phyloP scores from a whole-genome alignment of 208 protist species.

The Trypanosoma theileri region DNA sequence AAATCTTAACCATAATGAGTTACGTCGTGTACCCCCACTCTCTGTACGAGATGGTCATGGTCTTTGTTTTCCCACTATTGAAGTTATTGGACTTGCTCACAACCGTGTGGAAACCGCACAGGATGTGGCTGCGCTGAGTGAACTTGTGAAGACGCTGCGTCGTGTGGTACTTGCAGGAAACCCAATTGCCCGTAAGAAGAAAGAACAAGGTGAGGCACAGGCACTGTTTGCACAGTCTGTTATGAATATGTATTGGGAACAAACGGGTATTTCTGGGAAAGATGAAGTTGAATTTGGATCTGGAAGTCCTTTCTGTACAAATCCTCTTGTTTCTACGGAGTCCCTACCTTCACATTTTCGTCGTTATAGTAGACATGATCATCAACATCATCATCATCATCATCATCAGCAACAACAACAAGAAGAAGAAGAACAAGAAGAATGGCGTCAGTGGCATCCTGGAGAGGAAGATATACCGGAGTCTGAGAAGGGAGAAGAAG shows the following conservation, averaged over 20 bases:
- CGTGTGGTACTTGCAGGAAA: conserved; percentile 69
- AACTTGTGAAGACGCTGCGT: conserved; percentile 62
- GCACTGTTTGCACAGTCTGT: conserved; percentile 49
- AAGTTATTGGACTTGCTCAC: conserved; percentile 61
- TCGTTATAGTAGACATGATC: background rate
- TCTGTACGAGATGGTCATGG: conserved; percentile 43
- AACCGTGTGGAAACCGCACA: conserved; percentile 56
- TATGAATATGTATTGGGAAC: conserved; percentile 59
- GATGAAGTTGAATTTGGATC: background rate
- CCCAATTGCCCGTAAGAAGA: conserved; percentile 37
- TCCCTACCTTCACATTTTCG: too few relatives aligned
- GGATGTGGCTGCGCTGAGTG: conserved; percentile 48
- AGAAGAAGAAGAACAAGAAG: background rate
- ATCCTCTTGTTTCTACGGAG: background rate
- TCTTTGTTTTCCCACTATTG: conserved; percentile 66
- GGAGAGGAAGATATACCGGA: background rate
- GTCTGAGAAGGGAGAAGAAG: background rate
- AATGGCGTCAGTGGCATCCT: background rate
- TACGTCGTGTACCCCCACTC: conserved; percentile 56
- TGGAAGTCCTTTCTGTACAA: background rate
- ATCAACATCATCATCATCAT: background rate
- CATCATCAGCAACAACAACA: background rate
- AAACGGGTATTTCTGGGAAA: background rate
- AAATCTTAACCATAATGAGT: conserved; percentile 82
- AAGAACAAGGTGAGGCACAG: conserved; percentile 31